Conservation (phyloP, 352 stramenopile species). For the Phytopythium ostracodes region DNA sequence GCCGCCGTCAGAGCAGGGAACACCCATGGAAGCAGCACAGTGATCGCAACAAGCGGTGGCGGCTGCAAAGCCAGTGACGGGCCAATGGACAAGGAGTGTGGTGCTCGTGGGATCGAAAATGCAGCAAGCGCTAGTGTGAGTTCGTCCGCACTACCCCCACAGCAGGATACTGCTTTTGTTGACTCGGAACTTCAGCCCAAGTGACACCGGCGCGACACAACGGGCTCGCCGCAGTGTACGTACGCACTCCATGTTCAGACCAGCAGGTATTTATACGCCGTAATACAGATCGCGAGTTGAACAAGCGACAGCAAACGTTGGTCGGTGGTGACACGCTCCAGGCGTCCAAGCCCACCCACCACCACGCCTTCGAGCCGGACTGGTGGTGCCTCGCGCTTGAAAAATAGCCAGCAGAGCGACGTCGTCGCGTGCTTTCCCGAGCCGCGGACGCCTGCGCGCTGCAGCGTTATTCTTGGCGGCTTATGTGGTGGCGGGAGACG, state of each 20-base stretch:
- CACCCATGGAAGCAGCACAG: background rate
- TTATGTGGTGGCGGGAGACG: background rate
- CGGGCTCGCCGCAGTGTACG: background rate
- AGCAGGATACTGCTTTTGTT: background rate
- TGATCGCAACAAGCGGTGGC: background rate
- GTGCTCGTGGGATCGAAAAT: background rate
- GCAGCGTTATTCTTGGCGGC: background rate
- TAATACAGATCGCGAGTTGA: slow-evolving; percentile 1
- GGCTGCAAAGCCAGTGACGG: no score
- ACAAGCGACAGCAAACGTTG: background rate
- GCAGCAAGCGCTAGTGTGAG: background rate
- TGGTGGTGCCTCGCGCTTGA: background rate
- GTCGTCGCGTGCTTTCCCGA: background rate
- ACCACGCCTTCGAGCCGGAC: background rate
- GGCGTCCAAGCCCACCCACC: background rate
- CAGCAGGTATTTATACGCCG: slow-evolving; percentile 2
- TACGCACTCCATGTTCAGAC: background rate
- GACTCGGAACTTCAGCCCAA: no score
- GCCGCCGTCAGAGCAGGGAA: background rate
- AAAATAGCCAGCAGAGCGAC: background rate
- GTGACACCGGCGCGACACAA: background rate
- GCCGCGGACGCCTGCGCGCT: background rate
- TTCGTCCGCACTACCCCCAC: background rate
- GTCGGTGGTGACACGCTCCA: background rate
- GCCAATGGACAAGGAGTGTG: no score